Percentiles rank a stretch among this genome's conserved stretches.
These are phyloP conservation scores for Mycena alexandri DNA, from an alignment of 768 basidiomycete genomes.

Conservation along the genomic window DNA sequence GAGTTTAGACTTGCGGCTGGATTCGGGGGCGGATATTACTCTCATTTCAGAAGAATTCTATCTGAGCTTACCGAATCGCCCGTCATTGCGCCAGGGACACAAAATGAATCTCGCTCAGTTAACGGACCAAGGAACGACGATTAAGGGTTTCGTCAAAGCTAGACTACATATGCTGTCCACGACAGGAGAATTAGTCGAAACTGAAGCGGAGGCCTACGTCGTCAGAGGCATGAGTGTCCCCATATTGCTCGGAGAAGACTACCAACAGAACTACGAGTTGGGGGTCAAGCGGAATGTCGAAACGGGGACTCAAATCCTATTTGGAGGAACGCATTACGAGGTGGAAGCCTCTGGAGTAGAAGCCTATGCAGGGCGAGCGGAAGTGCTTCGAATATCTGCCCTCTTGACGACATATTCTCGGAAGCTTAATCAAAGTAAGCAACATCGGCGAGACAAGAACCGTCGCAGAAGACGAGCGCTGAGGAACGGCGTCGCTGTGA, in stretches of 20 bases:
- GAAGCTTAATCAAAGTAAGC: not conserved
- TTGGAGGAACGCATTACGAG: not conserved
- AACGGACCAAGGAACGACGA: not conserved
- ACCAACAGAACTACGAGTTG: constrained; percentile 9
- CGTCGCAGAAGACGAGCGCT: not conserved
- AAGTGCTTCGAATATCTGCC: not conserved
- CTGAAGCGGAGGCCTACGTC: constrained; percentile 8
- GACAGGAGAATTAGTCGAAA: not conserved
- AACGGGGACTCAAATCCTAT: not conserved
- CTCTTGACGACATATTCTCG: not conserved
- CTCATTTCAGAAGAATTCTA: constrained; percentile 2
- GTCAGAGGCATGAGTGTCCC: constrained; percentile 1
- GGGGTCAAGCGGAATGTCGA: not conserved
- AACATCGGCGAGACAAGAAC: not conserved
- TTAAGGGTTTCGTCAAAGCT: not conserved
- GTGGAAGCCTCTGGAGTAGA: not conserved
- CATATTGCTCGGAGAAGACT: constrained; percentile 4
- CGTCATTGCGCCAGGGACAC: not conserved
- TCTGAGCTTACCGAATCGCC: not conserved
- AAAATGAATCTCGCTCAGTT: constrained; percentile 4
- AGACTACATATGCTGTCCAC: not conserved
- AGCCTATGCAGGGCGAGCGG: not conserved
- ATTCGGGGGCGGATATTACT: constrained; percentile 1
- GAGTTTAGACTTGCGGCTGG: constrained; percentile 1
- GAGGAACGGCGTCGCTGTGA: not conserved